These are phyloP conservation scores for Typha latifolia DNA, from an alignment of 176 grass and related monocot genomes.

Conservation along the genomic window DNA sequence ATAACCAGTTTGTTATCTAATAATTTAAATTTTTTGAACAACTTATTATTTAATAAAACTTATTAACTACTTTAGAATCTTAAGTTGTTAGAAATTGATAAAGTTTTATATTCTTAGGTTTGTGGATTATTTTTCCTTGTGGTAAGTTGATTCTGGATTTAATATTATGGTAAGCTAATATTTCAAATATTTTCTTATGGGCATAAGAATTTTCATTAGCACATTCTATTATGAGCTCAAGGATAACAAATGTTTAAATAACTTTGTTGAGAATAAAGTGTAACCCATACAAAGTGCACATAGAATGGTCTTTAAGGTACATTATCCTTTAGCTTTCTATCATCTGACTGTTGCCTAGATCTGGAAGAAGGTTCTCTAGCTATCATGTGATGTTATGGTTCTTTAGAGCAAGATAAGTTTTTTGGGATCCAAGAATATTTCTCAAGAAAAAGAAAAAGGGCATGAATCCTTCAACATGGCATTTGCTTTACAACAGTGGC, in stretches of 20 bases:
- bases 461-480: neutral
- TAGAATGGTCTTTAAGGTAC: neutral
- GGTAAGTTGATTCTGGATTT: too few species aligned
- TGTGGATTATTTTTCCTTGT: too few species aligned
- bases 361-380: conserved; percentile 1
- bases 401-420: conserved; percentile 3
- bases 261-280: conserved; percentile 3
- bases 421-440: conserved; percentile 11
- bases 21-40: too few species aligned
- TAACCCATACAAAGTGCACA: neutral
- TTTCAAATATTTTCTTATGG: too few species aligned
- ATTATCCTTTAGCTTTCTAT: conserved; percentile 5
- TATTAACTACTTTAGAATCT: too few species aligned
- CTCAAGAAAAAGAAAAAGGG: neutral
- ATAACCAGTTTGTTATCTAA: too few species aligned
- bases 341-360: neutral
- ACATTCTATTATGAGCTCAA: neutral
- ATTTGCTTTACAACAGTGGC: neutral
- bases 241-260: neutral
- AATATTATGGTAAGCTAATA: too few species aligned
- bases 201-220: neutral
- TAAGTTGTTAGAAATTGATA: too few species aligned
- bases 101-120: too few species aligned
- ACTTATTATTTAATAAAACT: too few species aligned
- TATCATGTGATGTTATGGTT: conserved; percentile 1